Evolutionary conservation across 1,139 yeast genomes (phyloP).

Genomic region (Geotrichum australiense): DNA sequence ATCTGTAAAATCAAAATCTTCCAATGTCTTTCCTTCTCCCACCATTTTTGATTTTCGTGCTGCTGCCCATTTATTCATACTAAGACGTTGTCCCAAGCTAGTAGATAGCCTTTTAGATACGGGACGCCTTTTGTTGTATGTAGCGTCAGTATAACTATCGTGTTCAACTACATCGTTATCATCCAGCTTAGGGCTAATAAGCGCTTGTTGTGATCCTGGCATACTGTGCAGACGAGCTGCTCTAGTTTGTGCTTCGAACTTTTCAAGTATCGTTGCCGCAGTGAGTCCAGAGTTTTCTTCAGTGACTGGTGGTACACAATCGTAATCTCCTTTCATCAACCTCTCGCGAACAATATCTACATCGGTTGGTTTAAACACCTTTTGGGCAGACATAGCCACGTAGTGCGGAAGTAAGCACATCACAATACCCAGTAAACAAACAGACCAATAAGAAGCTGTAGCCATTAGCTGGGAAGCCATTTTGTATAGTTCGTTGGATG

Average conservation of each 20-base stretch:
- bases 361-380: conserved; percentile 65
- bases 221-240: neutral
- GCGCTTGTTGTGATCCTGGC: conserved; percentile 10
- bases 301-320: conserved; percentile 16
- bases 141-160: neutral
- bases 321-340: conserved; percentile 23
- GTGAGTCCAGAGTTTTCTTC: conserved; percentile 18
- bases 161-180: neutral
- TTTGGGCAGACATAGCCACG: conserved; percentile 53
- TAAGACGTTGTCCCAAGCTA: neutral
- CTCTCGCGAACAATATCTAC: conserved; percentile 79
- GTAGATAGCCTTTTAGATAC: conserved; percentile 5
- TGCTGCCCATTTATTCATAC: neutral
- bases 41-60: neutral
- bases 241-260: conserved; percentile 8
- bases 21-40: conserved; percentile 8
- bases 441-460: conserved; percentile 71
- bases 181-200: neutral
- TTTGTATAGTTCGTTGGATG: conserved; percentile 67
- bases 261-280: conserved; percentile 14
- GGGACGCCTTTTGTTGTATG: neutral
- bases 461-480: conserved; percentile 73
- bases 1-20: conserved; percentile 9
- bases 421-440: conserved; percentile 61
- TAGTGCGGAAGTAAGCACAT: conserved; percentile 75